Evolutionary conservation across 2,329 filamentous ascomycete genomes (phyloP).

Genomic region (Celoporthe dispersa): DNA sequence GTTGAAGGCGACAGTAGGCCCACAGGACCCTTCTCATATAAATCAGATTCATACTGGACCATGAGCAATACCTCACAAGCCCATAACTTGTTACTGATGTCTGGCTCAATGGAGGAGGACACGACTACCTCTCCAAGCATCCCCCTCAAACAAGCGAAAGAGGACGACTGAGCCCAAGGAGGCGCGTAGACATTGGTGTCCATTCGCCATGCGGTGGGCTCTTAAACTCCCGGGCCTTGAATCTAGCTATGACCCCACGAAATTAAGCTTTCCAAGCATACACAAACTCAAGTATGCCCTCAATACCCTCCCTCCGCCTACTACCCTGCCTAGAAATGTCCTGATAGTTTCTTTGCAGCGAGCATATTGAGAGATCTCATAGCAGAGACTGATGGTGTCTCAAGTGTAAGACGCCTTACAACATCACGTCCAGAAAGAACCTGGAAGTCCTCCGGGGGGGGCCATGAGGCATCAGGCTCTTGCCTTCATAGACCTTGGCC

Average conservation of each 20-base stretch:
- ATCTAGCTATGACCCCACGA: too few relatives aligned
- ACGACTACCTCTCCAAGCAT: not conserved
- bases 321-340: not conserved
- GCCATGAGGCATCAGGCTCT: not conserved
- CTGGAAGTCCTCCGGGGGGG: not conserved
- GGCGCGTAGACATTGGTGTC: not conserved
- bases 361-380: slow-evolving; percentile 3
- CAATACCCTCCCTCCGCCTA: not conserved
- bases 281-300: not conserved
- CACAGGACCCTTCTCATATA: not conserved
- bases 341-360: not conserved
- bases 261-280: not conserved
- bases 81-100: not conserved
- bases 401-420: not conserved
- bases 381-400: not conserved
- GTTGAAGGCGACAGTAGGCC: not conserved
- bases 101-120: not conserved
- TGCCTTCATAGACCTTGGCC: not conserved
- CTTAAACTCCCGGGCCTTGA: too few relatives aligned
- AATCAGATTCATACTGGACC: not conserved
- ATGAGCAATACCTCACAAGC: not conserved
- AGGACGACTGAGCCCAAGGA: not conserved
- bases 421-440: not conserved
- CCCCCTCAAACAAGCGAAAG: not conserved
- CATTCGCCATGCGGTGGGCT: not conserved